Percentiles rank a stretch among this genome's conserved stretches.
These are phyloP conservation scores for Stentor roeselii DNA, from an alignment of 73 alveolate genomes.

Conservation along the genomic window DNA sequence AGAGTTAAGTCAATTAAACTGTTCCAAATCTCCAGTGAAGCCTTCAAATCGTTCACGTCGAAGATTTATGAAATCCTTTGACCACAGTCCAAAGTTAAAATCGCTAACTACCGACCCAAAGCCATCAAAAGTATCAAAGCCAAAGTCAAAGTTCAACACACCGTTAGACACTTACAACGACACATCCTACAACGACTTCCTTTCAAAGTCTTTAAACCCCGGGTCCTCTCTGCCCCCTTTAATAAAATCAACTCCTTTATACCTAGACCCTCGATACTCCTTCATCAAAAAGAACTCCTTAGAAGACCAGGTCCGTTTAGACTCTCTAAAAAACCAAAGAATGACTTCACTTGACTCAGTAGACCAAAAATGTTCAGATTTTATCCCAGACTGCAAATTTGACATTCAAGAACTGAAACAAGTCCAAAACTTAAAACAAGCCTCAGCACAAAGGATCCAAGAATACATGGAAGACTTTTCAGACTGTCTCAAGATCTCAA, in stretches of 20 bases:
- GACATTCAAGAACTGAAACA: neutral
- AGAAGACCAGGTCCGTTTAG: neutral
- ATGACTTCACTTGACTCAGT: neutral
- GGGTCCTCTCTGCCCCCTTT: neutral
- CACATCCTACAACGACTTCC: neutral
- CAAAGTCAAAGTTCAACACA: neutral
- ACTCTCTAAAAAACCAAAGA: neutral
- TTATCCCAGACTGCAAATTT: neutral
- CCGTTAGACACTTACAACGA: too few species aligned
- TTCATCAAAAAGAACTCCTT: neutral
- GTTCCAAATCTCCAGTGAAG: neutral
- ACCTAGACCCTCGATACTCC: neutral
- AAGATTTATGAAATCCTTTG: neutral
- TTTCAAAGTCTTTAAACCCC: too few species aligned
- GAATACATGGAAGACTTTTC: neutral
- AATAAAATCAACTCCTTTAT: neutral
- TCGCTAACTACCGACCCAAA: neutral
- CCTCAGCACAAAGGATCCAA: neutral
- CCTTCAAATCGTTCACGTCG: neutral
- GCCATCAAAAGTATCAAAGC: neutral
- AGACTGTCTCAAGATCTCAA: neutral
- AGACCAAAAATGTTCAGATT: neutral
- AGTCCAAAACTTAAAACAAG: neutral
- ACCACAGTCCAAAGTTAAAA: neutral
- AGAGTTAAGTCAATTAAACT: neutral